Percentiles rank a stretch among this genome's conserved stretches.
Evolutionary conservation across 1,284 basidiomycete genomes (phyloP).

Genomic region (Tylopilus orsonianus): DNA sequence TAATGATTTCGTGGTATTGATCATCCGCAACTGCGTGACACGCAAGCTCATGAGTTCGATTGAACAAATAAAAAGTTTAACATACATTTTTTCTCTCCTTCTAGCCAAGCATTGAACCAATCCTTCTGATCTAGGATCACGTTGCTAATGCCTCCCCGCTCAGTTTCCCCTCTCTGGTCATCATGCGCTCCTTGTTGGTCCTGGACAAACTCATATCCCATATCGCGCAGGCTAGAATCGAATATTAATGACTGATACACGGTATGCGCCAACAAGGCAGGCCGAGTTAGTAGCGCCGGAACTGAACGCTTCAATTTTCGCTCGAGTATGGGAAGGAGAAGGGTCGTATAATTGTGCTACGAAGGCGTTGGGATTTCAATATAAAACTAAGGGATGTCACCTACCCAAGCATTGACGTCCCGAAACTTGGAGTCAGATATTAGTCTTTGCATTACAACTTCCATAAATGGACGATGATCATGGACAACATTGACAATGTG

Average conservation of each 20-base stretch:
- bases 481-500: constrained; percentile 84
- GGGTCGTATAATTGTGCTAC: constrained; percentile 77
- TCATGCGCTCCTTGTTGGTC: constrained; percentile 44
- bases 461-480: constrained; percentile 79
- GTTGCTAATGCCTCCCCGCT: constrained; percentile 79
- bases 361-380: constrained; percentile 8
- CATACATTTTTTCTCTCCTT: constrained; percentile 84
- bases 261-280: constrained; percentile 90
- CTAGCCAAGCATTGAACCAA: constrained; percentile 91
- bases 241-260: constrained; percentile 91
- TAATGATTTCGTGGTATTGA: constrained; percentile 82
- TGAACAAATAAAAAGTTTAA: constrained; percentile 14
- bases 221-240: constrained; percentile 78
- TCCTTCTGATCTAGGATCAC: constrained; percentile 79
- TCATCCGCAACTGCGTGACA: constrained; percentile 64
- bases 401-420: constrained; percentile 74
- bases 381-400: constrained; percentile 22
- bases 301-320: constrained; percentile 75
- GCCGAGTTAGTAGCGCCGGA: constrained; percentile 72
- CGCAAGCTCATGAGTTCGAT: constrained; percentile 1
- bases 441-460: constrained; percentile 73
- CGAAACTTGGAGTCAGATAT: constrained; percentile 61
- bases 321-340: constrained; percentile 68
- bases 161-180: constrained; percentile 24
- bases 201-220: constrained; percentile 60